Evolutionary conservation across 768 basidiomycete species (phyloP).

Genomic region (Lanmaoa pseudosensibilis): DNA sequence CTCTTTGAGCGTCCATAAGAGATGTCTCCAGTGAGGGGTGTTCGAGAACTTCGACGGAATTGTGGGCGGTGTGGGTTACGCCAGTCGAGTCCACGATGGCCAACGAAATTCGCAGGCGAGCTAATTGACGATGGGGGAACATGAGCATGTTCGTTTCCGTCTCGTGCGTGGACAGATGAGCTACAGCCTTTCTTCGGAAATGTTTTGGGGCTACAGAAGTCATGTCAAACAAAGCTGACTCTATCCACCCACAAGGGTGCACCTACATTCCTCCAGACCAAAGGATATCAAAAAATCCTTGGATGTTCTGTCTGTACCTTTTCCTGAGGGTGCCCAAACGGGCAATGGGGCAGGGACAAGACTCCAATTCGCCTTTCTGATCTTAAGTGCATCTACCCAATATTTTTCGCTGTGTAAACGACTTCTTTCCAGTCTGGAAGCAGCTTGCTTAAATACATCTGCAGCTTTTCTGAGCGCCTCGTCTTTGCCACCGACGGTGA

Average conservation of each 20-base stretch:
- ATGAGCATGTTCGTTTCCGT: constrained; percentile 44
- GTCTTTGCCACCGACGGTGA: constrained; percentile 78
- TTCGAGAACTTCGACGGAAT: constrained; percentile 34
- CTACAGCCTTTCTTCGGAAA: constrained; percentile 72
- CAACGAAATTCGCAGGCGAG: constrained; percentile 63
- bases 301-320: constrained; percentile 76
- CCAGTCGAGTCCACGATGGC: constrained; percentile 37
- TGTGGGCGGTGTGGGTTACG: constrained; percentile 35
- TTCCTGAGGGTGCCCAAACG: constrained; percentile 64
- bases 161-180: constrained; percentile 56
- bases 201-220: constrained; percentile 53
- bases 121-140: constrained; percentile 65
- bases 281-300: constrained; percentile 82
- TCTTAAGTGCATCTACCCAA: constrained; percentile 80
- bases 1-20: constrained; percentile 62
- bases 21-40: constrained; percentile 47
- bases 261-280: constrained; percentile 80
- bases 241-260: not conserved
- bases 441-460: constrained; percentile 66
- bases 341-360: constrained; percentile 79
- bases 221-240: not conserved
- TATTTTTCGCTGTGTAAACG: constrained; percentile 66
- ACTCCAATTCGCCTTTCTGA: constrained; percentile 77
- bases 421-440: constrained; percentile 65
- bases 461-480: constrained; percentile 75